phyloP scores from a whole-genome alignment of 768 basidiomycete genomes.

The Leccinellum albellum region DNA sequence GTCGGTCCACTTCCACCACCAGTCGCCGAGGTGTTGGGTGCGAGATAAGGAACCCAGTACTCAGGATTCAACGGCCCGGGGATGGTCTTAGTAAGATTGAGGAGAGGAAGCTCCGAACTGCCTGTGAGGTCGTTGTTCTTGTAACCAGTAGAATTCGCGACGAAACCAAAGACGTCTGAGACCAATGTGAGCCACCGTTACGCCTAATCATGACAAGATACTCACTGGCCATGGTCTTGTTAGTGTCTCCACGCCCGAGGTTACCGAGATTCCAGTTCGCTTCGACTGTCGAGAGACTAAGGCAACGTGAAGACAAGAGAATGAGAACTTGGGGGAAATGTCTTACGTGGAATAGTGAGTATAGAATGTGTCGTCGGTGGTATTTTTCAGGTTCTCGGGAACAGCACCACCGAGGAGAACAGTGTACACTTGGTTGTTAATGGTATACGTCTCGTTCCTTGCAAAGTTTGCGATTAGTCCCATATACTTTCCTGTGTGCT shows the following conservation, averaged over 20 bases:
- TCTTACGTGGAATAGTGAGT: conserved; percentile 49
- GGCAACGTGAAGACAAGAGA: neutral
- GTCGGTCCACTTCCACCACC: conserved; percentile 41
- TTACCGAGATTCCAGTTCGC: conserved; percentile 57
- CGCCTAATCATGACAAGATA: neutral
- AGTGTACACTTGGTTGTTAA: conserved; percentile 45
- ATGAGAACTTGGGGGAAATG: neutral
- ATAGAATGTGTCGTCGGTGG: conserved; percentile 50
- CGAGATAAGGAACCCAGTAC: conserved; percentile 39
- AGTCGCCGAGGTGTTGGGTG: conserved; percentile 33
- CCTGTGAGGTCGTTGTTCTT: conserved; percentile 34
- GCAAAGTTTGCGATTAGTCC: neutral
- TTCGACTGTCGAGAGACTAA: conserved; percentile 47
- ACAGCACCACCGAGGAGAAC: conserved; percentile 44
- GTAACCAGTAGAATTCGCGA: conserved; percentile 46
- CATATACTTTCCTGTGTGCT: neutral
- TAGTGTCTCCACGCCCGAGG: conserved; percentile 54
- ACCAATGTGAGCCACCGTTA: neutral
- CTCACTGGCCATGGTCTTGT: conserved; percentile 31
- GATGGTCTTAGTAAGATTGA: conserved; percentile 36
- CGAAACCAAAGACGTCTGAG: conserved; percentile 49
- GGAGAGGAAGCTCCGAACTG: conserved; percentile 28
- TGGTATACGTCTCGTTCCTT: conserved; percentile 25
- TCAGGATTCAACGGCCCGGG: conserved; percentile 41
- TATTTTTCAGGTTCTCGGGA: conserved; percentile 40